Base-by-base conservation (phyloP, 371 early-diverging fungal species). In the Mucor plumbeus region DNA sequence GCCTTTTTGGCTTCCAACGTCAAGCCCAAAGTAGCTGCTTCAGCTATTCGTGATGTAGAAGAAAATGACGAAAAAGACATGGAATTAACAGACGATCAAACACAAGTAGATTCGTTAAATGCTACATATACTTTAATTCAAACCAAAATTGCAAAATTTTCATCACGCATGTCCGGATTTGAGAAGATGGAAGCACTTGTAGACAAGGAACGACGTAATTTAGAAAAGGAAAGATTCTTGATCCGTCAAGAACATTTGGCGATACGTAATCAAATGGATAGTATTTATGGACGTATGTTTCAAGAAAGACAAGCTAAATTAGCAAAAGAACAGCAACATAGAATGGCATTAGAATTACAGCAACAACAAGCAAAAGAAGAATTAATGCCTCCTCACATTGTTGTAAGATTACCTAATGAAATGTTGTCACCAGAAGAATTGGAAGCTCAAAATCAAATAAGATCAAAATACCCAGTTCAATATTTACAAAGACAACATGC, bases 1-100 rank as follows among this genome's bases (percentile, higher is more conserved):
- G 95, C 98, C 0, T 98, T 98, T 70, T 77, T 99, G 67, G 96
- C 97, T 3, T 87, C 94, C n/a, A 88, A 92, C 14, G 98, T 99
- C n/a, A 89, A 91, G 70, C 97, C 99, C 0, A 85, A 91, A 19
- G 95, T 99, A 0, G 99, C 97, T 0, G 87, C 90, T 1, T 95
- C 94, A 0, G 94, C 96, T 6, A 31, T 67, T 3, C 14, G 10
- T 8, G 36, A 63, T 21, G 34, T 44, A 9, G 38, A 54, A 7
- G 34, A 63, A 3, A 59, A 62, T 9, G 63, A 53, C 31, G 39
- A 19, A 36, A 10, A 33, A 34, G 94, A 93, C 3, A 95, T 95
- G 11, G 65, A 59, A 2, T n/a, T 15, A 17, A 43, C 35, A 19
- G 48, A 56, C 40, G 67, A 67, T 17, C 40, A 48, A 26, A 35